phyloP scores from a whole-genome alignment of 2,329 filamentous ascomycete genomes.

The Fusarium tricinctum region DNA sequence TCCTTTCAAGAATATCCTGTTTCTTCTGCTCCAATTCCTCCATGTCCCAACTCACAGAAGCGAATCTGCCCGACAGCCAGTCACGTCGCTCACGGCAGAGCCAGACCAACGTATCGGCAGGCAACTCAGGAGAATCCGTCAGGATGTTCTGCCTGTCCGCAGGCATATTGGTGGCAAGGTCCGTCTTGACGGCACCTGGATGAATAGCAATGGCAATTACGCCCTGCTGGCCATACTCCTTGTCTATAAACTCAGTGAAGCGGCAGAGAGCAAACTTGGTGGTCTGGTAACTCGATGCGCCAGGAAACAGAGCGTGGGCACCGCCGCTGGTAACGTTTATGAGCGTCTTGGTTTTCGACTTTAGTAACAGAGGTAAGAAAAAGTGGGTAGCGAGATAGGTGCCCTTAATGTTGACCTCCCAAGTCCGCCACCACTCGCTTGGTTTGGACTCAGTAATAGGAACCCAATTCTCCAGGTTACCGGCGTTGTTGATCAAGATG shows the following conservation, averaged over 20 bases:
- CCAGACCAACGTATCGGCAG: constrained; percentile 11
- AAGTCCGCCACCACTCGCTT: constrained; percentile 61
- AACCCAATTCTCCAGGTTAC: constrained; percentile 54
- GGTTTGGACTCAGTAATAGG: constrained; percentile 55
- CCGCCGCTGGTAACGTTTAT: constrained; percentile 60
- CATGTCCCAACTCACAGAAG: constrained; percentile 6
- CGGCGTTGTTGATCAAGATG: constrained; percentile 61
- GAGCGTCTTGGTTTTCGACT: constrained; percentile 56
- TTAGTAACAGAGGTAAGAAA: constrained; percentile 64
- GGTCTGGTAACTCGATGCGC: background rate
- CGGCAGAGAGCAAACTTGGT: constrained; percentile 10
- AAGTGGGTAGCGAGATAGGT: constrained; percentile 60
- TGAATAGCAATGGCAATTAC: background rate
- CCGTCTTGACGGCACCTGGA: constrained; percentile 2
- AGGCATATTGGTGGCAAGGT: constrained; percentile 1
- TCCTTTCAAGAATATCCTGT: background rate
- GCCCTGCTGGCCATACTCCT: constrained; percentile 4
- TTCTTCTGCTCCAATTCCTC: constrained; percentile 3
- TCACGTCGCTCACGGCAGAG: background rate
- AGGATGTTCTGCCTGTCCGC: background rate
- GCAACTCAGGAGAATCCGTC: background rate
- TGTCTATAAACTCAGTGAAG: constrained; percentile 2
- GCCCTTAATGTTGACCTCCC: constrained; percentile 66
- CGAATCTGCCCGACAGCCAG: background rate
- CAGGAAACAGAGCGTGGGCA: constrained; percentile 1